A percentile compares a stretch with the other conserved stretches of the same genome.
These are phyloP conservation scores for Pichia sp. DNA, from an alignment of 1,139 yeast genomes.

Conservation along the genomic window DNA sequence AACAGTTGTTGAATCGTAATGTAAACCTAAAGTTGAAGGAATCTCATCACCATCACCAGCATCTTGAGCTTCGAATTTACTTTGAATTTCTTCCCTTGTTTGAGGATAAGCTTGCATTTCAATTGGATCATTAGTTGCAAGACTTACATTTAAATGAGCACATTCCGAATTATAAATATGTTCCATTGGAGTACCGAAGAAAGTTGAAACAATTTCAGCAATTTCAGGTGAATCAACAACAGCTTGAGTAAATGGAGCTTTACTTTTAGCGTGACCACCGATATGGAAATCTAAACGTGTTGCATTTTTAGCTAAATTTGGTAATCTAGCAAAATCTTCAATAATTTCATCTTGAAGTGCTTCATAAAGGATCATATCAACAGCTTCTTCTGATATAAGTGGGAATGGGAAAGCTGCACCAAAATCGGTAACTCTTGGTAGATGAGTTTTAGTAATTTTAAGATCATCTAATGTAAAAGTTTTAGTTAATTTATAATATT, in stretches of 20 bases:
- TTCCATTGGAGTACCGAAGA: slow-evolving; percentile 28
- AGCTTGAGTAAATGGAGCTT: slow-evolving; percentile 29
- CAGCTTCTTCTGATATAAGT: slow-evolving; percentile 30
- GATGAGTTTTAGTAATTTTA: slow-evolving; percentile 29
- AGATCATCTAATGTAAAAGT: slow-evolving; percentile 36
- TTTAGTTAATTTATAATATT: slow-evolving; percentile 32
- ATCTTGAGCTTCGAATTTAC: slow-evolving; percentile 11
- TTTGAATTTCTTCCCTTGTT: slow-evolving; percentile 16
- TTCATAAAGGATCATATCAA: slow-evolving; percentile 33
- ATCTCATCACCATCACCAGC: slow-evolving; percentile 21
- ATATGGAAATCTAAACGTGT: slow-evolving; percentile 30
- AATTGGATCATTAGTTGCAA: slow-evolving; percentile 23
- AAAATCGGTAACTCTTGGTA: slow-evolving; percentile 26
- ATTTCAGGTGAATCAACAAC: slow-evolving; percentile 17
- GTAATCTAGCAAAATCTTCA: slow-evolving; percentile 27
- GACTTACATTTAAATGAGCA: slow-evolving; percentile 32
- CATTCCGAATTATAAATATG: slow-evolving; percentile 29
- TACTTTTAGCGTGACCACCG: slow-evolving; percentile 10
- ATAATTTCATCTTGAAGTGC: slow-evolving; percentile 26
- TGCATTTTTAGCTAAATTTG: slow-evolving; percentile 27
- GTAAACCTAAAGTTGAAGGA: slow-evolving; percentile 28
- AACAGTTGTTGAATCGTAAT: slow-evolving; percentile 31
- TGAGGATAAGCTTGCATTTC: slow-evolving; percentile 10
- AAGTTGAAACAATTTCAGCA: slow-evolving; percentile 16
- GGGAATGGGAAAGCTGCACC: slow-evolving; percentile 33